phyloP scores from a whole-genome alignment of 371 early-diverging fungal genomes.

The Apophysomyces ossiformis region DNA sequence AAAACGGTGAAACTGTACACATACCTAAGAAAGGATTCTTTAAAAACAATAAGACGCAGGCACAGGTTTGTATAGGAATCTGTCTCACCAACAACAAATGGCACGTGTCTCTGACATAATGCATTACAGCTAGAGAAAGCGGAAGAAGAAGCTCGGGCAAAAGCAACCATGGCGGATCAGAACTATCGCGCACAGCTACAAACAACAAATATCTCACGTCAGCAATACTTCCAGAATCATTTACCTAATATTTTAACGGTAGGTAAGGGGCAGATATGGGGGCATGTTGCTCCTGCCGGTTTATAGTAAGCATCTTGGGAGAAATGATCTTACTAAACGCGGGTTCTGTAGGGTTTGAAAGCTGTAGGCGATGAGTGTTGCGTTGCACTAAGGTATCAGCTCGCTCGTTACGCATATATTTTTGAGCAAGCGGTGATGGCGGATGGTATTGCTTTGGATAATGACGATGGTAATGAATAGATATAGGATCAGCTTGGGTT shows the following conservation, averaged over 20 bases:
- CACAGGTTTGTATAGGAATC: conserved; percentile 35
- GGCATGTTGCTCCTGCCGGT: neutral
- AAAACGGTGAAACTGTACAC: conserved; percentile 52
- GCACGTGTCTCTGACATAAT: conserved; percentile 14
- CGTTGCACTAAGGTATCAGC: conserved; percentile 60
- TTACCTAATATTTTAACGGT: conserved; percentile 70
- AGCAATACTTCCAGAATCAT: conserved; percentile 63
- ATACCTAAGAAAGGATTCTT: conserved; percentile 56
- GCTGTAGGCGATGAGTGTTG: conserved; percentile 75
- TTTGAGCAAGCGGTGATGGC: conserved; percentile 37
- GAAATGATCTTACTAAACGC: too few species aligned
- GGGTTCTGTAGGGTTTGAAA: conserved; percentile 54
- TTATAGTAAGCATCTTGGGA: too few species aligned
- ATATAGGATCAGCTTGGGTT: neutral
- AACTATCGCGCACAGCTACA: conserved; percentile 70
- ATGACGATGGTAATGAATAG: conserved; percentile 24
- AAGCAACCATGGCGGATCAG: conserved; percentile 68
- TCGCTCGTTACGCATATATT: conserved; percentile 63
- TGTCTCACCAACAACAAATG: neutral
- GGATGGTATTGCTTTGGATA: conserved; percentile 39
- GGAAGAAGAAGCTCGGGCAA: conserved; percentile 72
- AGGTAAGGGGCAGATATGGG: neutral
- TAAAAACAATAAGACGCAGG: conserved; percentile 54
- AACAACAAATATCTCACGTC: conserved; percentile 61
- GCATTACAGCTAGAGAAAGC: conserved; percentile 54